These are phyloP conservation scores for Cystobasidium pallidum DNA, from an alignment of 1,284 basidiomycete genomes.

Conservation along the genomic window DNA sequence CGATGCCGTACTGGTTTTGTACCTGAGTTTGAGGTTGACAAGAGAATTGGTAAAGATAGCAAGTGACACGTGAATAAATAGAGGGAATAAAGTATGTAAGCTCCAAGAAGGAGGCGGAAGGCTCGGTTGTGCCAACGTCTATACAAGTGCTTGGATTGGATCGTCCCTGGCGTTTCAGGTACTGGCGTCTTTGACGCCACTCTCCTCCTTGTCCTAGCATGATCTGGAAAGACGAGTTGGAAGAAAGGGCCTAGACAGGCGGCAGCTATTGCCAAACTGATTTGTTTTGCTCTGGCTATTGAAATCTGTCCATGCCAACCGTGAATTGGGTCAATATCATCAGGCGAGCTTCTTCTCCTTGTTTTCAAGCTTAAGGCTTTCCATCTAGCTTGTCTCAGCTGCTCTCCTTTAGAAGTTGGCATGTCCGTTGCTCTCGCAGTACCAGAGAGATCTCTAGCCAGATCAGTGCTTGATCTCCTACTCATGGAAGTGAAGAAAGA, in stretches of 20 bases:
- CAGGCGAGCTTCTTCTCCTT: constrained; percentile 12
- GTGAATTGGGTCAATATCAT: not conserved
- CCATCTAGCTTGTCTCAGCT: constrained; percentile 5
- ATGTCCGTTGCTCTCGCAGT: not conserved
- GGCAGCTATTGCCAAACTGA: not conserved
- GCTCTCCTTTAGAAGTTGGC: not conserved
- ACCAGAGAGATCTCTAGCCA: not conserved
- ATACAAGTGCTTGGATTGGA: not conserved
- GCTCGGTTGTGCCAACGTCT: constrained; percentile 5
- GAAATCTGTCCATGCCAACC: not conserved
- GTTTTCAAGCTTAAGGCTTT: constrained; percentile 2
- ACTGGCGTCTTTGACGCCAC: not conserved
- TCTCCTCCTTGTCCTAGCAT: not conserved
- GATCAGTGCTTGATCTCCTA: not conserved
- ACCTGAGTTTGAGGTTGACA: not conserved
- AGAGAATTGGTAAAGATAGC: not conserved
- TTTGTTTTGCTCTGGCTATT: not conserved
- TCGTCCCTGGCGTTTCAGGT: not conserved
- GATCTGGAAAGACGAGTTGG: not conserved
- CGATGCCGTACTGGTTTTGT: not conserved
- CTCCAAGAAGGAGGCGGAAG: not conserved
- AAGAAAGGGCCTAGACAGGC: constrained; percentile 11
- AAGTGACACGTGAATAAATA: constrained; percentile 2
- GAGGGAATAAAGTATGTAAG: constrained; percentile 22
- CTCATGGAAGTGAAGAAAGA: constrained; percentile 3